Percentiles rank a stretch among this genome's conserved stretches.
phyloP scores from a whole-genome alignment of 2,329 filamentous ascomycete species.

The Fusarium scirpi region DNA sequence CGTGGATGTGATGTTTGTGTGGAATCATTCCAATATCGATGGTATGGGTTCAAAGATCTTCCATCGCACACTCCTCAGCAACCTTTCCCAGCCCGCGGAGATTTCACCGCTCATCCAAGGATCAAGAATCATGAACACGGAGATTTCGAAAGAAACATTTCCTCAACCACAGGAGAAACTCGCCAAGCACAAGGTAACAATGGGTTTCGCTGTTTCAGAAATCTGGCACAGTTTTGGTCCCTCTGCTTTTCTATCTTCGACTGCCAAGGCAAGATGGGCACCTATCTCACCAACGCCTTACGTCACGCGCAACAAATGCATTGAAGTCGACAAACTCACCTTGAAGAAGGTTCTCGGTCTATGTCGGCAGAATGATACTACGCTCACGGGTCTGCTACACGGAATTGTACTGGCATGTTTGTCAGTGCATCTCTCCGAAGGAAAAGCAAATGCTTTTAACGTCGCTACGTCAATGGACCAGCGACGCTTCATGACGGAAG shows the following conservation, averaged over 20 bases:
- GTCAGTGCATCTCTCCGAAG: not conserved
- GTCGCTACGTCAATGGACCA: slow-evolving; percentile 2
- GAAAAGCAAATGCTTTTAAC: not conserved
- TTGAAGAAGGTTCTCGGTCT: not conserved
- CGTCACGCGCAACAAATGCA: not conserved
- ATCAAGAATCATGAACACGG: not conserved
- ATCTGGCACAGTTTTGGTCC: slow-evolving; percentile 6
- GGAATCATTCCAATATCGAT: not conserved
- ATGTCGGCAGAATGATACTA: not conserved
- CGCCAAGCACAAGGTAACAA: slow-evolving; percentile 6
- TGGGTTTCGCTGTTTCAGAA: not conserved
- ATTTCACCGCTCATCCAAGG: not conserved
- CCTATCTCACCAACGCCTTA: not conserved
- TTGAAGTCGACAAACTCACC: accelerated
- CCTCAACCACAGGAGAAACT: slow-evolving; percentile 15
- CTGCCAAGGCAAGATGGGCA: not conserved
- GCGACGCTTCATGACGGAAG: not conserved
- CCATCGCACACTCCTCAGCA: not conserved
- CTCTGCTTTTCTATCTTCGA: not conserved
- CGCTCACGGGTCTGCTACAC: not conserved
- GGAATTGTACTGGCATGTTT: not conserved
- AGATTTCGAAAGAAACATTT: not conserved
- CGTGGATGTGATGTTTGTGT: slow-evolving; percentile 12
- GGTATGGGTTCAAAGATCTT: slow-evolving; percentile 13
- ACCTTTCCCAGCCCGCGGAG: not conserved